phyloP scores from a whole-genome alignment of 2,329 filamentous ascomycete genomes.

The Spiromastix sp. region DNA sequence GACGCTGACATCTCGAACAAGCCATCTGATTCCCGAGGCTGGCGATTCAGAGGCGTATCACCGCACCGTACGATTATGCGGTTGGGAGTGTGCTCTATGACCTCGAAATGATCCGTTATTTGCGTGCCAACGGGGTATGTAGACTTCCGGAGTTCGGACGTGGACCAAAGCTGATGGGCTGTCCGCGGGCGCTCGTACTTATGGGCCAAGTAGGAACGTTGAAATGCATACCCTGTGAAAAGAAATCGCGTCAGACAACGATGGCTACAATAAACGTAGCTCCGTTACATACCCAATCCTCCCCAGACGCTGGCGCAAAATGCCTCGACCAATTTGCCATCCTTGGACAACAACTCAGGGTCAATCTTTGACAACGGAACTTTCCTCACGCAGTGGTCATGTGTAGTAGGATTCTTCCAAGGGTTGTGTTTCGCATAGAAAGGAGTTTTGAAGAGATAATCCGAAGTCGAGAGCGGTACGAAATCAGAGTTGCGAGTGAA shows the following conservation, averaged over 20 bases:
- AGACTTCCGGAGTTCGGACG: constrained; percentile 43
- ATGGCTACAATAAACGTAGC: too few relatives aligned
- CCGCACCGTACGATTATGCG: constrained; percentile 56
- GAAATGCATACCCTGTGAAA: constrained; percentile 35
- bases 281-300: constrained; percentile 48
- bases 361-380: constrained; percentile 55
- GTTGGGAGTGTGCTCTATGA: constrained; percentile 52
- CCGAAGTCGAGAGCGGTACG: constrained; percentile 45
- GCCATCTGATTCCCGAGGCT: constrained; percentile 51
- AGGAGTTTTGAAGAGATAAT: constrained; percentile 52
- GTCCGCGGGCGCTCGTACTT: constrained; percentile 51
- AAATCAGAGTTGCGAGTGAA: constrained; percentile 47
- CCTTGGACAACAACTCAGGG: constrained; percentile 53
- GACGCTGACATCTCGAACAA: constrained; percentile 55
- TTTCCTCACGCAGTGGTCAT: constrained; percentile 54
- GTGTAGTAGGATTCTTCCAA: constrained; percentile 49
- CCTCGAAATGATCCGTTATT: constrained; percentile 63
- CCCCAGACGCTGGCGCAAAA: constrained; percentile 61
- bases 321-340: constrained; percentile 50
- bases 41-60: constrained; percentile 50
- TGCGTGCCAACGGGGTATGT: constrained; percentile 53
- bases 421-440: constrained; percentile 52
- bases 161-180: constrained; percentile 51
- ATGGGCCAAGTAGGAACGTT: constrained; percentile 47
- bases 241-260: too few relatives aligned